Percentiles rank a stretch among this genome's conserved stretches.
Conservation (phyloP, 2,329 filamentous ascomycete species). For the Neoscytalidium dimidiatum region DNA sequence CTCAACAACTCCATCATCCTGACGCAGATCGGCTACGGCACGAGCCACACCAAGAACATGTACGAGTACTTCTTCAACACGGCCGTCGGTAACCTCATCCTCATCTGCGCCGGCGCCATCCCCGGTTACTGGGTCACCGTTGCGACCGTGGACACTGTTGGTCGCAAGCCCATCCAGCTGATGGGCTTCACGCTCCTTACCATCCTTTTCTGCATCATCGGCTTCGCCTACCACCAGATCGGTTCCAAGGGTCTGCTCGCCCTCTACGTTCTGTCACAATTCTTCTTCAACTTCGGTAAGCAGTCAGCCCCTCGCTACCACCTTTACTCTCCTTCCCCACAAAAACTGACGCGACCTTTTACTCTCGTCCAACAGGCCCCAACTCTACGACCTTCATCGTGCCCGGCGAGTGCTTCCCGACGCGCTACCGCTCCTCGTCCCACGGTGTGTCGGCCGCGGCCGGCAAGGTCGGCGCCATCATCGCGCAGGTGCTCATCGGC, state of each 20-base stretch:
- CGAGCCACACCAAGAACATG: slow-evolving; percentile 54
- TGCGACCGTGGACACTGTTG: slow-evolving; percentile 70
- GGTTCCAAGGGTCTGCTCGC: slow-evolving; percentile 45
- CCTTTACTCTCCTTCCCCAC: slow-evolving; percentile 21
- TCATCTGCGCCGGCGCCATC: slow-evolving; percentile 76
- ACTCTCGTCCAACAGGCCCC: slow-evolving; percentile 30
- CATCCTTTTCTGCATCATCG: slow-evolving; percentile 51
- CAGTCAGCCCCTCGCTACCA: slow-evolving; percentile 19
- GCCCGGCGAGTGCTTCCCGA: slow-evolving; percentile 55
- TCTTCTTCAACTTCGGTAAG: slow-evolving; percentile 56
- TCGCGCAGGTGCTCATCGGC: slow-evolving; percentile 52
- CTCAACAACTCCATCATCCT: slow-evolving; percentile 77
- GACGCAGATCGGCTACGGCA: slow-evolving; percentile 69
- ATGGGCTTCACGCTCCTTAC: slow-evolving; percentile 52
- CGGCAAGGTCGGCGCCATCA: slow-evolving; percentile 51
- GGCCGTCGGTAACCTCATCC: slow-evolving; percentile 75
- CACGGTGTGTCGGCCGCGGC: slow-evolving; percentile 52
- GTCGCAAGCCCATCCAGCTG: slow-evolving; percentile 76
- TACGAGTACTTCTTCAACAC: slow-evolving; percentile 74
- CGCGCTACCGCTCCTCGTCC: slow-evolving; percentile 49
- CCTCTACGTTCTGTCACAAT: slow-evolving; percentile 50
- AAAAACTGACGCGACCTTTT: slow-evolving; percentile 22
- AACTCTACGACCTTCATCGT: slow-evolving; percentile 56
- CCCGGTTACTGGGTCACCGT: slow-evolving; percentile 84
- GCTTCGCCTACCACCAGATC: slow-evolving; percentile 50